phyloP scores from a whole-genome alignment of 805 yeast genomes.

The Lipomyces mesembrius region DNA sequence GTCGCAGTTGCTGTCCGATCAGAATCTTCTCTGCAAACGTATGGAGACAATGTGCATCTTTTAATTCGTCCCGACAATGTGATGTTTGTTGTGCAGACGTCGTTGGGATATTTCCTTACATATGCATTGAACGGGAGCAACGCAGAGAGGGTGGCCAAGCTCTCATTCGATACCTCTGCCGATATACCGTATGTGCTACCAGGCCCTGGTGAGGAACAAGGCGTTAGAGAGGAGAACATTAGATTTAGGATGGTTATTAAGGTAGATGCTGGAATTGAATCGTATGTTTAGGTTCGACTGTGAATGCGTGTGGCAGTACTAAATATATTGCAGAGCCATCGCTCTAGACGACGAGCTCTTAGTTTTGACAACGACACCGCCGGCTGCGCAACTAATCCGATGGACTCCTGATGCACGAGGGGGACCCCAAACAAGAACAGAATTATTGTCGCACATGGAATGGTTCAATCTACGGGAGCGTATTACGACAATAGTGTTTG shows the following conservation, averaged over 20 bases:
- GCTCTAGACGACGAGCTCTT: slow-evolving; percentile 37
- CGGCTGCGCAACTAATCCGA: slow-evolving; percentile 36
- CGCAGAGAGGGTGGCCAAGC: slow-evolving; percentile 18
- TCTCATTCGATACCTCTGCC: slow-evolving; percentile 21
- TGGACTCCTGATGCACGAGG: slow-evolving; percentile 34
- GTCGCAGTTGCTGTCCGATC: slow-evolving; percentile 55
- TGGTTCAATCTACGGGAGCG: slow-evolving; percentile 38
- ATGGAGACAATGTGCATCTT: slow-evolving; percentile 54
- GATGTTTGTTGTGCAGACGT: slow-evolving; percentile 42
- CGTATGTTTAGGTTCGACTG: slow-evolving; percentile 24
- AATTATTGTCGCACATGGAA: slow-evolving; percentile 38
- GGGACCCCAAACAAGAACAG: slow-evolving; percentile 37
- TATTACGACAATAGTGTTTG: slow-evolving; percentile 37
- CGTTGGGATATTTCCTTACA: slow-evolving; percentile 36
- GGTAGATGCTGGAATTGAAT: slow-evolving; percentile 44
- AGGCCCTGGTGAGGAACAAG: slow-evolving; percentile 50
- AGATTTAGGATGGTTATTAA: slow-evolving; percentile 41
- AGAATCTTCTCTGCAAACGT: slow-evolving; percentile 50
- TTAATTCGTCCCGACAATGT: slow-evolving; percentile 53
- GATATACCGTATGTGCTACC: slow-evolving; percentile 40
- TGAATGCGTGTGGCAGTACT: not conserved
- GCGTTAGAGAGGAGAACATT: slow-evolving; percentile 45
- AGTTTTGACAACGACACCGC: slow-evolving; percentile 33
- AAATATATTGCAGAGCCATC: slow-evolving; percentile 22
- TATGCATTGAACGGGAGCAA: slow-evolving; percentile 26